Percentiles rank a stretch among this genome's conserved stretches.
Conservation (phyloP, 352 stramenopile species). For the Globisporangium nodosum region DNA sequence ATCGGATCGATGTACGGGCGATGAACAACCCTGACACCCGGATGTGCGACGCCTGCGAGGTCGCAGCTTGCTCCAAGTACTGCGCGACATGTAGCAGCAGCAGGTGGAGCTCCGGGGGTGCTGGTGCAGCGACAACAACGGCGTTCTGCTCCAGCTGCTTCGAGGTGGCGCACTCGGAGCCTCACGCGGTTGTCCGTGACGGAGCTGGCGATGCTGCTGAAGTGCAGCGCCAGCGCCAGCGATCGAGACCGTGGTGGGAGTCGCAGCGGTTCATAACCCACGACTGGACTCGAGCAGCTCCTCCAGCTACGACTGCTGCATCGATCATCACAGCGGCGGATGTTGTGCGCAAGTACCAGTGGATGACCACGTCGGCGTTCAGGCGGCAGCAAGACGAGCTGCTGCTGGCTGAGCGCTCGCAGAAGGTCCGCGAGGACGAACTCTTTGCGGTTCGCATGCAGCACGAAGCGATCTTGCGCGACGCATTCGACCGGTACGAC, state of each 20-base stretch:
- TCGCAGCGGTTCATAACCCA: neutral
- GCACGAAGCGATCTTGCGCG: conserved; percentile 34
- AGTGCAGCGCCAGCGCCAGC: neutral
- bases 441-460: conserved; percentile 28
- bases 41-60: neutral
- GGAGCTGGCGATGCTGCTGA: neutral
- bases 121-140: no score
- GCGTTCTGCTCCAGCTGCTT: neutral
- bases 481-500: conserved; percentile 42
- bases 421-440: neutral
- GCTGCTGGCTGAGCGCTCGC: neutral
- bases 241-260: neutral
- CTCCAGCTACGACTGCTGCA: neutral
- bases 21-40: neutral
- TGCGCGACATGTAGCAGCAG: neutral
- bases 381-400: neutral
- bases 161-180: neutral
- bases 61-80: neutral
- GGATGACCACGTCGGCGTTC: neutral
- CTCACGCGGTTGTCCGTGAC: neutral
- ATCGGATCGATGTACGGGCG: conserved; percentile 22
- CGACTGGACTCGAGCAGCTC: neutral
- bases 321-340: neutral
- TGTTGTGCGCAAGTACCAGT: neutral
- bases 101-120: no score